Conservation (phyloP, 371 early-diverging fungal genomes). For the Mucor mucedo region DNA sequence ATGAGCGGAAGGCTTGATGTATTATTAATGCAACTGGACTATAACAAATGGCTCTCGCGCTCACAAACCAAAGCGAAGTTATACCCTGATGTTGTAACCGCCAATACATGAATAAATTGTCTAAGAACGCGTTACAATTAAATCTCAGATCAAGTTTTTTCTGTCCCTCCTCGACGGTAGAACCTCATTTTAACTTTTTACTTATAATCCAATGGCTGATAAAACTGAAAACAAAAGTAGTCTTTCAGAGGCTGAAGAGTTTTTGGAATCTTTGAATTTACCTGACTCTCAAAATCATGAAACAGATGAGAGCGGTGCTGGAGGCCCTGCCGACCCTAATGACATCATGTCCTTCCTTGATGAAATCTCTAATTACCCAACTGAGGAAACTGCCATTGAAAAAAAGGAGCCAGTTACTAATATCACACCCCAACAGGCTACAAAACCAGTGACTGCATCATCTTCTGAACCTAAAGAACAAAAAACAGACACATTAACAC, state of each 20-base stretch:
- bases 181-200: not conserved
- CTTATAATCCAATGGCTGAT: slow-evolving; percentile 10
- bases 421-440: not conserved
- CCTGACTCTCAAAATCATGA: slow-evolving; percentile 29
- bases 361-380: slow-evolving; percentile 52
- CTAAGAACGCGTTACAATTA: not conserved
- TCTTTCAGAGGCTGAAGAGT: slow-evolving; percentile 57
- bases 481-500: not conserved
- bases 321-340: slow-evolving; percentile 37
- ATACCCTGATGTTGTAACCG: not conserved
- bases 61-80: not conserved
- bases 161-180: not conserved
- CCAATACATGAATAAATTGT: not conserved
- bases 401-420: not conserved
- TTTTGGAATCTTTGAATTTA: slow-evolving; percentile 52
- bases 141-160: not conserved
- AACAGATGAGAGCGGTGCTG: slow-evolving; percentile 8
- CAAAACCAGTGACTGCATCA: not conserved
- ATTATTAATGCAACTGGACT: slow-evolving; percentile 70
- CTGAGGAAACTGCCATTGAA: slow-evolving; percentile 11
- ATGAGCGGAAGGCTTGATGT: slow-evolving; percentile 59
- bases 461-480: not conserved
- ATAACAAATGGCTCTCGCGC: slow-evolving; percentile 52
- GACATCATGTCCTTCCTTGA: slow-evolving; percentile 61
- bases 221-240: slow-evolving; percentile 29